These are phyloP conservation scores for Backusella tuberculispora DNA, from an alignment of 192 early-diverging fungal species.

Conservation along the genomic window DNA sequence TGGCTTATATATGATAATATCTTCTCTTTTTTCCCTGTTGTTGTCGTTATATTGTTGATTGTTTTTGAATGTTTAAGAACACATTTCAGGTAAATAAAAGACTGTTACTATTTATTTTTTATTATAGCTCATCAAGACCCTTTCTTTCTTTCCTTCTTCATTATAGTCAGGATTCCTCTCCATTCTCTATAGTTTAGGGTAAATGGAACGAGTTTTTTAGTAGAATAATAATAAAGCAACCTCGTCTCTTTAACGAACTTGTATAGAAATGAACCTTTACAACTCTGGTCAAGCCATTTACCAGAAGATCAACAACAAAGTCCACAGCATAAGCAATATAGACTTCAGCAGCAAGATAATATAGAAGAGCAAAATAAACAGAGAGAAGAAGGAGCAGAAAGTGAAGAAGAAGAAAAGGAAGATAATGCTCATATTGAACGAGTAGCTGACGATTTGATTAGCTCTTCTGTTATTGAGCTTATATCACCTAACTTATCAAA, in stretches of 20 bases:
- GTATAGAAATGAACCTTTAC: conserved; percentile 63
- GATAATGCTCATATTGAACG: conserved; percentile 70
- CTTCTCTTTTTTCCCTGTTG: background rate
- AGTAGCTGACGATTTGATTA: conserved; percentile 81
- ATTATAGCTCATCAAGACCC: background rate
- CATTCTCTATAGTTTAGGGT: conserved; percentile 89
- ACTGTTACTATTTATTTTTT: background rate
- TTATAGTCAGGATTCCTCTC: conserved; percentile 86
- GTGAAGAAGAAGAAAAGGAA: conserved; percentile 33
- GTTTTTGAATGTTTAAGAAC: conserved; percentile 72
- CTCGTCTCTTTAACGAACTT: background rate
- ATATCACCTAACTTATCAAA: conserved; percentile 76
- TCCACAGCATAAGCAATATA: conserved; percentile 27
- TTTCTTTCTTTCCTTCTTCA: background rate
- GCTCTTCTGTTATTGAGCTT: conserved; percentile 82
- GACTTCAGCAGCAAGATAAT: background rate
- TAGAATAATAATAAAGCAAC: conserved; percentile 20
- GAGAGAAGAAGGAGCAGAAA: background rate
- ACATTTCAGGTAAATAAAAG: conserved; percentile 68
- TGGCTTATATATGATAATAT: background rate
- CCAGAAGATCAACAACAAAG: conserved; percentile 30
- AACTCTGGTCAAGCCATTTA: conserved; percentile 75
- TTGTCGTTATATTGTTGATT: background rate
- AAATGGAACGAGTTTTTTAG: conserved; percentile 28
- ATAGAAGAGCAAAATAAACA: background rate